These are phyloP conservation scores for Barnettozyma hawaiiensis DNA, from an alignment of 1,139 yeast species.

Conservation along the genomic window DNA sequence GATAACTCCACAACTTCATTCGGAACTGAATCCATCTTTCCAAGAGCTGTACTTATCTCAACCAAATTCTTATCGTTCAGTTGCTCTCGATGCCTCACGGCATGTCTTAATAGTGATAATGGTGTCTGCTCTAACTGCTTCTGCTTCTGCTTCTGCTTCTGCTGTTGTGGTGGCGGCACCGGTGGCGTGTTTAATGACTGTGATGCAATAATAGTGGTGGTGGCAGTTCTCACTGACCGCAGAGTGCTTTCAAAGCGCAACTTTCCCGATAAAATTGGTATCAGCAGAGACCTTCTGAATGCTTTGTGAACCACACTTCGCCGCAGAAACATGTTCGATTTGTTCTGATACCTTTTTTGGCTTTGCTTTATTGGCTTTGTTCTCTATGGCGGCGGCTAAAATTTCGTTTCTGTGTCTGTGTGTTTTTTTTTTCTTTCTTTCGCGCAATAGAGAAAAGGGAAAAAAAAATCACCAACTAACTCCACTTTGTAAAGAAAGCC, in stretches of 20 bases:
- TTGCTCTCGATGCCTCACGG: not conserved
- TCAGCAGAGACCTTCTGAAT: not conserved
- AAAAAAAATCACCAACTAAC: not conserved
- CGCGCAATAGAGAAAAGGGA: not conserved
- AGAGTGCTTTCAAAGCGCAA: slow-evolving; percentile 6
- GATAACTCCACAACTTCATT: not conserved
- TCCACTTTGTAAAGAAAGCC: not conserved
- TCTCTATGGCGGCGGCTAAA: too few species aligned
- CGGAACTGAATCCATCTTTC: not conserved
- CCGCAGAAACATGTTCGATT: slow-evolving; percentile 1
- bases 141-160: too few species aligned
- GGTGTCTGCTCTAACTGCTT: too few species aligned
- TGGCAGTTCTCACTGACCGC: slow-evolving; percentile 1
- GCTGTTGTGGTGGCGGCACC: too few species aligned
- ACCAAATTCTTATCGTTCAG: not conserved
- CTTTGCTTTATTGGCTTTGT: too few species aligned
- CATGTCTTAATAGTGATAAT: not conserved
- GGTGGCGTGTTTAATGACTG: not conserved
- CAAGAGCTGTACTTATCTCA: not conserved
- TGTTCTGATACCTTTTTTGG: too few species aligned
- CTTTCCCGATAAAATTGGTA: not conserved
- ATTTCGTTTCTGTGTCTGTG: not conserved
- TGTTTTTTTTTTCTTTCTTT: not conserved
- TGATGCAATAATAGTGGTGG: not conserved
- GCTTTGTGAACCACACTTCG: not conserved